A percentile compares a stretch with the other conserved stretches of the same genome.
Conservation (phyloP, 805 yeast species). For the Candida silvatica region DNA sequence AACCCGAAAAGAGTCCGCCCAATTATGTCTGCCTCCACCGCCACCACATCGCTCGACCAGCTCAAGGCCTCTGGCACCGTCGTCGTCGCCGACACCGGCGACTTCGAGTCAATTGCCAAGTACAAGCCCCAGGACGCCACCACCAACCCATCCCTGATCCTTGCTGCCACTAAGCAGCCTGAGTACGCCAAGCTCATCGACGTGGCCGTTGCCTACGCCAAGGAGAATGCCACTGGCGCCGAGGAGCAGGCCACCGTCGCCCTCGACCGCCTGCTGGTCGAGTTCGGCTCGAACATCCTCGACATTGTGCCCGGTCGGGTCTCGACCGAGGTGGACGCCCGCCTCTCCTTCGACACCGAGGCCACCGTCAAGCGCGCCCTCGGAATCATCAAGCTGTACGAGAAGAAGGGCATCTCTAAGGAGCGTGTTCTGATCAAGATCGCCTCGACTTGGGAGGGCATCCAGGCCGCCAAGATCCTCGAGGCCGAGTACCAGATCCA, state of each 20-base stretch:
- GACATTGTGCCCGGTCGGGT: slow-evolving; percentile 98
- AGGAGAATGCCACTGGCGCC: slow-evolving; percentile 45
- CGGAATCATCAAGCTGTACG: slow-evolving; percentile 80
- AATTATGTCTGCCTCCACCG: too few relatives aligned
- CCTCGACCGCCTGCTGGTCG: slow-evolving; percentile 86
- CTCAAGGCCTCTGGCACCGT: slow-evolving; percentile 92
- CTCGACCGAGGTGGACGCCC: slow-evolving; percentile 98
- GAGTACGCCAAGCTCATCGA: slow-evolving; percentile 88
- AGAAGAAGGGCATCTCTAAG: slow-evolving; percentile 75
- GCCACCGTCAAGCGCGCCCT: slow-evolving; percentile 92
- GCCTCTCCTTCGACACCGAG: slow-evolving; percentile 91
- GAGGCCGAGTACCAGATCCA: slow-evolving; percentile 88
- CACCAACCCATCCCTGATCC: slow-evolving; percentile 94
- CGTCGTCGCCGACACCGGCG: slow-evolving; percentile 99
- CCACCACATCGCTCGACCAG: slow-evolving; percentile 83
- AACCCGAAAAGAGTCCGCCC: too few relatives aligned
- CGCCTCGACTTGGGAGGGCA: slow-evolving; percentile 99
- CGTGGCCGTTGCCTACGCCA: slow-evolving; percentile 81
- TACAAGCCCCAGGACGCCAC: slow-evolving; percentile 99
- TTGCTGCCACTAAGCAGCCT: slow-evolving; percentile 89
- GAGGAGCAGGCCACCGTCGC: slow-evolving; percentile 76
- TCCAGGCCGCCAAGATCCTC: slow-evolving; percentile 94
- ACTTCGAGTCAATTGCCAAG: slow-evolving; percentile 94
- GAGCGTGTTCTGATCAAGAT: slow-evolving; percentile 92
- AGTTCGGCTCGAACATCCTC: slow-evolving; percentile 90